Percentiles rank a stretch among this genome's conserved stretches.
Evolutionary conservation across 129 eudicot genomes (phyloP).

Genomic region (Saposhnikovia divaricata): DNA sequence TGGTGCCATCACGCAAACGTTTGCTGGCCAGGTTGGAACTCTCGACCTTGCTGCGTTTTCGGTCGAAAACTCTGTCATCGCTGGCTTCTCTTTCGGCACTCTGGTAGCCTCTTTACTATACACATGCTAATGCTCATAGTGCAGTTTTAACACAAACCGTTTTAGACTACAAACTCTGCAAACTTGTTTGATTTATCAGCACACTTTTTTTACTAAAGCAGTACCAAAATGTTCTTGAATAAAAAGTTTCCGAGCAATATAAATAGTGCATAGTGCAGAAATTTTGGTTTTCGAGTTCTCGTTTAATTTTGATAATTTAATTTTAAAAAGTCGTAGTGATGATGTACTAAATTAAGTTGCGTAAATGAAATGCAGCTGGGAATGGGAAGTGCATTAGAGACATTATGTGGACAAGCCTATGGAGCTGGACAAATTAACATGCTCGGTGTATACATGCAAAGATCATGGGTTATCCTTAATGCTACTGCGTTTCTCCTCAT

Average conservation of each 20-base stretch:
- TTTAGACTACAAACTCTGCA: too few species aligned
- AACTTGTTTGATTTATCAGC: too few species aligned
- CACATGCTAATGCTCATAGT: too few species aligned
- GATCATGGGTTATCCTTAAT: slow-evolving; percentile 57
- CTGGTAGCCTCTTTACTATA: slow-evolving; percentile 25
- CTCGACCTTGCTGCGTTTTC: slow-evolving; percentile 56
- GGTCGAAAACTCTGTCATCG: slow-evolving; percentile 46
- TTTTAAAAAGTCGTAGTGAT: too few species aligned
- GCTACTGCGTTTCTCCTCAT: slow-evolving; percentile 23
- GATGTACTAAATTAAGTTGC: not conserved
- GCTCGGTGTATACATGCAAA: slow-evolving; percentile 72
- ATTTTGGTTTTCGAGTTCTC: too few species aligned
- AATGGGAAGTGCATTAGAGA: slow-evolving; percentile 63
- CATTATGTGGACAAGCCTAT: slow-evolving; percentile 74
- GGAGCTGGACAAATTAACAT: slow-evolving; percentile 54
- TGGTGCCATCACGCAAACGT: slow-evolving; percentile 56
- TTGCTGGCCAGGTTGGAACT: slow-evolving; percentile 59
- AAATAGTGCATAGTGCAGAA: too few species aligned
- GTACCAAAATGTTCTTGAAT: too few species aligned
- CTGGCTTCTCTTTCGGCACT: slow-evolving; percentile 43
- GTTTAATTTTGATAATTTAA: too few species aligned
- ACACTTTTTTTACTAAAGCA: too few species aligned
- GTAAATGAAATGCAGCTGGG: slow-evolving; percentile 24
- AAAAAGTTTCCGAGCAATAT: too few species aligned
- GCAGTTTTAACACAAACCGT: too few species aligned